Evolutionary conservation across 495 filamentous ascomycete genomes (phyloP).

Genomic region (Hamigera avellanea): DNA sequence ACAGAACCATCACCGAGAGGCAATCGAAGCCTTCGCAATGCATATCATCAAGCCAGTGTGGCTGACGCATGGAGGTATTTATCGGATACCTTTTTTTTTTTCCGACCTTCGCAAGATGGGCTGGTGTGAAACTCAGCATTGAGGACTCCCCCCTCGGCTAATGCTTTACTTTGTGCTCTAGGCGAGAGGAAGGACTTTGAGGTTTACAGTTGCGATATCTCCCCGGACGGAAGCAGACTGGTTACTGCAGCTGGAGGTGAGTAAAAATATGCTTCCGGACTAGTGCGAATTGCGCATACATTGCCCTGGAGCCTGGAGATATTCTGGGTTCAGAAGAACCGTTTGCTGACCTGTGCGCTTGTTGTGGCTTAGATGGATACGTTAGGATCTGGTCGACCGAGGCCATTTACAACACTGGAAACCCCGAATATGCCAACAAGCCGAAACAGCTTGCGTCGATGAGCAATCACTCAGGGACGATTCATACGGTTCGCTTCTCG

Average conservation of each 20-base stretch:
- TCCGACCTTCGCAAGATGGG: too few relatives aligned
- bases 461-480: slow-evolving; percentile 95
- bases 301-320: background rate
- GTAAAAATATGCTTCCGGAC: too few relatives aligned
- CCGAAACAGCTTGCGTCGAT: slow-evolving; percentile 93
- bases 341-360: slow-evolving; percentile 10
- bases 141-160: slow-evolving; percentile 6
- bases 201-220: slow-evolving; percentile 94
- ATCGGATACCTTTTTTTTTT: too few relatives aligned
- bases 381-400: slow-evolving; percentile 97
- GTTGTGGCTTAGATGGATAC: slow-evolving; percentile 60
- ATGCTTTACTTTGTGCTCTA: slow-evolving; percentile 15
- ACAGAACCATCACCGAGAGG: background rate
- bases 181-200: slow-evolving; percentile 96
- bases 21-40: slow-evolving; percentile 38
- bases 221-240: slow-evolving; percentile 80
- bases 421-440: slow-evolving; percentile 52
- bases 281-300: too few relatives aligned
- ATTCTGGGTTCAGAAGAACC: background rate
- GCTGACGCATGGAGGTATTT: slow-evolving; percentile 77
- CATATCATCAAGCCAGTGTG: slow-evolving; percentile 87
- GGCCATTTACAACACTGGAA: slow-evolving; percentile 69
- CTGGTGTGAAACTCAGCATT: too few relatives aligned
- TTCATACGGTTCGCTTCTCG: slow-evolving; percentile 93
- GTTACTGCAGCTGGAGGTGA: slow-evolving; percentile 88